Base-by-base conservation (phyloP, 371 early-diverging fungal genomes). In the Chytridium lagenaria region DNA sequence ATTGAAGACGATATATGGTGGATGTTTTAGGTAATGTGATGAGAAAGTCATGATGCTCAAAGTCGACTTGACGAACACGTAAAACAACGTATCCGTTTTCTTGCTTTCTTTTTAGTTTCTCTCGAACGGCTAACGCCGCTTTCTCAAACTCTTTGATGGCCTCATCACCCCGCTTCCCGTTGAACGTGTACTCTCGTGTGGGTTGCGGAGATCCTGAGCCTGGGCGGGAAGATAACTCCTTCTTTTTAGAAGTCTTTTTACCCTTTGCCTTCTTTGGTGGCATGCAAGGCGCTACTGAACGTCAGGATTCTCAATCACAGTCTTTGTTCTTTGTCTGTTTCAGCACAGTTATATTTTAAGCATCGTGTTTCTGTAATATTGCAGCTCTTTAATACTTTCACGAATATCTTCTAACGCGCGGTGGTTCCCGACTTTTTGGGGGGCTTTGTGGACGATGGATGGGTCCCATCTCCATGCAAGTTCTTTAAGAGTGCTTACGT, bases 401-500 rank as follows among this genome's bases (percentile, higher is more conserved):
- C 89, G 80, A 70, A 97, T 95, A 75, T 97, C 98, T 72, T 93
- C 96, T 72, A 96, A 69, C 1, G 98, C 96, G 38, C 96, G 33
- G 40, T 59, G 59, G 15, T 15, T 28, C 15, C 10, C n/a, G 10
- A 2, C 30, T 44, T 66, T 94, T 0, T 63, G 50, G 2, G 93
- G 90, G 1, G 81, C 86, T 1, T 34, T 44, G 16, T 65, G 57
- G 55, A 81, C 78, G 26, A 83, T 77, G 1, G 69, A 49, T 2
- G 88, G 90, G 67, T 82, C 82, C 96, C 96, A 97, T 72, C 97
- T 78, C 65, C 89, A 80, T 0, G 88, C 78, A 49, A 98, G 81
- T 80, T 97, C 98, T 76, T 96, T 96, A 67, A 97, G 77, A 0
- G 95, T 94, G 77, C 93, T 92, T 40, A 97, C 98, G 79, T 97